Percentiles rank a stretch among this genome's conserved stretches.
phyloP scores from a whole-genome alignment of 768 basidiomycete species.

The Boletus patriciae region DNA sequence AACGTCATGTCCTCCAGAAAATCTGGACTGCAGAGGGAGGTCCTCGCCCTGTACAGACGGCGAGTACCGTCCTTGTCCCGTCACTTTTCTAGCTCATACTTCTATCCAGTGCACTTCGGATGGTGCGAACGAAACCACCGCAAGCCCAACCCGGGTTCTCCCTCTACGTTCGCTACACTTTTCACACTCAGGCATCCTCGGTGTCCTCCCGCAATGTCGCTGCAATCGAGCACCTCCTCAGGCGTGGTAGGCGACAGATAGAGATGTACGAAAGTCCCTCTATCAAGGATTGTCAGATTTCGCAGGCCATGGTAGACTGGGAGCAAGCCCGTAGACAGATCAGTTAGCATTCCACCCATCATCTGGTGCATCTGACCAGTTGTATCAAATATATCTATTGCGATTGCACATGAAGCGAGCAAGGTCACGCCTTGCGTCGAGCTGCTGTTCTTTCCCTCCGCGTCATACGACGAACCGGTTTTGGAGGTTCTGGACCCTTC shows the following conservation, averaged over 20 bases:
- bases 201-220: constrained; percentile 66
- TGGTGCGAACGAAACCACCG: constrained; percentile 66
- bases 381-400: constrained; percentile 14
- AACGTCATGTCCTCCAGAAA: constrained; percentile 31
- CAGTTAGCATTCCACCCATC: constrained; percentile 10
- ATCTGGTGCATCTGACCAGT: background rate
- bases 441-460: constrained; percentile 20
- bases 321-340: constrained; percentile 33
- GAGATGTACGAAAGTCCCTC: constrained; percentile 65
- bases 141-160: constrained; percentile 61
- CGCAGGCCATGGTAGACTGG: constrained; percentile 70
- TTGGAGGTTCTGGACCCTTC: constrained; percentile 4
- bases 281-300: constrained; percentile 76
- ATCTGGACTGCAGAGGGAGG: constrained; percentile 55
- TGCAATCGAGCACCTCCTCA: constrained; percentile 74
- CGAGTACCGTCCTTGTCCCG: constrained; percentile 23
- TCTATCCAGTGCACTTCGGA: constrained; percentile 64
- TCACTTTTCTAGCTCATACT: constrained; percentile 7
- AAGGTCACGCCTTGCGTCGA: constrained; percentile 17
- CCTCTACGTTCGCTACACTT: constrained; percentile 66
- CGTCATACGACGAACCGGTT: constrained; percentile 18
- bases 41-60: constrained; percentile 56
- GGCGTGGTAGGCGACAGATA: constrained; percentile 64
- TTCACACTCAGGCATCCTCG: constrained; percentile 59
- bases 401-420: background rate